Evolutionary conservation across 305 asterid species (phyloP).

Genomic region (Nicotiana rustica): DNA sequence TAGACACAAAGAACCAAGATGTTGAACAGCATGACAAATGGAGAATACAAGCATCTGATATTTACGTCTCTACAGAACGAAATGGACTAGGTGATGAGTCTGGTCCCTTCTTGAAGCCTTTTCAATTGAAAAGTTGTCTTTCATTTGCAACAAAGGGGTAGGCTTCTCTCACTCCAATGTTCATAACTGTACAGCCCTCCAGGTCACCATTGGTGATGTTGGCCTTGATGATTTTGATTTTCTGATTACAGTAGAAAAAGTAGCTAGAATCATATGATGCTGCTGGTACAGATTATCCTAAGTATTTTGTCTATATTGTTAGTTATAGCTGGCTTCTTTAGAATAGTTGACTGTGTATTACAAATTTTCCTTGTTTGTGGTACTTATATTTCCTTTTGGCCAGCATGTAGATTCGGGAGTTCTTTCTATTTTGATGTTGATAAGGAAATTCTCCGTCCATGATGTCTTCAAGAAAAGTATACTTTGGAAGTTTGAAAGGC

Average conservation of each 20-base stretch:
- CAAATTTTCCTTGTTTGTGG: background rate
- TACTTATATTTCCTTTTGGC: background rate
- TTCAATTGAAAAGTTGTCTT: background rate
- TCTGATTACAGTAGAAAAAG: background rate
- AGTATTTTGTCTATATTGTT: background rate
- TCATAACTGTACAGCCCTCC: conserved; percentile 2
- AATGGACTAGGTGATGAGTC: background rate
- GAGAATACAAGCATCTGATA: background rate
- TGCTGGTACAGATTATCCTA: background rate
- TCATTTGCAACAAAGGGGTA: background rate
- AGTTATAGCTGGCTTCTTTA: background rate
- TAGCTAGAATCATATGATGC: background rate
- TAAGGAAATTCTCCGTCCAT: background rate
- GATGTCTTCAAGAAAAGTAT: background rate
- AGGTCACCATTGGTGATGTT: background rate
- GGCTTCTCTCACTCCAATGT: background rate
- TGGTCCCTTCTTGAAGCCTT: conserved; percentile 7
- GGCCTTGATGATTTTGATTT: background rate
- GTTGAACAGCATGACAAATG: conserved; percentile 8
- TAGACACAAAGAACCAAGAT: background rate
- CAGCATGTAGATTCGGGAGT: background rate
- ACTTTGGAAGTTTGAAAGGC: background rate
- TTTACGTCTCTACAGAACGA: background rate
- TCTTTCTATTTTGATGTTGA: background rate
- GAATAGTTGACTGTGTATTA: background rate